phyloP scores from a whole-genome alignment of 2,329 filamentous ascomycete genomes.

The Karstenula rhodostoma region DNA sequence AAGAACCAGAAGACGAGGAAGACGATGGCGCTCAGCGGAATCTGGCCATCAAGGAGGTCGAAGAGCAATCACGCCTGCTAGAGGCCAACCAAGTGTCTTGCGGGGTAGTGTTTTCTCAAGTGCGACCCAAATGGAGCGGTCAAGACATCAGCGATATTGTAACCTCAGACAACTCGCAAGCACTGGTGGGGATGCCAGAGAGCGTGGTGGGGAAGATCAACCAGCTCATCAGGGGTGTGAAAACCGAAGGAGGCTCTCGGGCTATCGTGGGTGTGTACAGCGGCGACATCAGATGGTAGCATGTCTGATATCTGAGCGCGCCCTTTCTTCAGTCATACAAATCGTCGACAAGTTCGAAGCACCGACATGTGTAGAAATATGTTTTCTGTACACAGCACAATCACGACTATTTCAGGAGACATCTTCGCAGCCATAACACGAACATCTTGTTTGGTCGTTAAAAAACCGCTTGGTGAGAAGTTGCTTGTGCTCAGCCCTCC shows the following conservation, averaged over 20 bases:
- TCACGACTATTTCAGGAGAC: background rate
- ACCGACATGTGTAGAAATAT: background rate
- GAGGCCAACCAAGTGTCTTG: slow-evolving; percentile 21
- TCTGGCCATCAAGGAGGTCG: slow-evolving; percentile 22
- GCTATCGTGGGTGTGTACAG: slow-evolving; percentile 13
- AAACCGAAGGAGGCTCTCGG: slow-evolving; percentile 11
- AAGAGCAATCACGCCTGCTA: slow-evolving; percentile 20
- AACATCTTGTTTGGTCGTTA: too few relatives aligned
- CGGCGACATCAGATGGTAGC: background rate
- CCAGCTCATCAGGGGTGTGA: slow-evolving; percentile 18
- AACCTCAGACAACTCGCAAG: slow-evolving; percentile 19
- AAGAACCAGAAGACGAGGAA: slow-evolving; percentile 22
- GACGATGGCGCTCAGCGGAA: slow-evolving; percentile 16
- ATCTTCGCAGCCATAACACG: too few relatives aligned
- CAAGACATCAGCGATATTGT: slow-evolving; percentile 19
- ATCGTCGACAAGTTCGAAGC: background rate
- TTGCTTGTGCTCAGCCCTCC: background rate
- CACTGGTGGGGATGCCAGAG: slow-evolving; percentile 17
- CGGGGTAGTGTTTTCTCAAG: slow-evolving; percentile 21
- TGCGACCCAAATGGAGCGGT: slow-evolving; percentile 18
- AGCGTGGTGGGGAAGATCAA: slow-evolving; percentile 23
- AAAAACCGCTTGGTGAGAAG: background rate
- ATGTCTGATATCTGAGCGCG: background rate
- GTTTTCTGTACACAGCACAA: too few relatives aligned
- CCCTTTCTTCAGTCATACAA: background rate